A percentile compares a stretch with the other conserved stretches of the same genome.
These are phyloP conservation scores for Sporothrix protearum DNA, from an alignment of 2,329 filamentous ascomycete genomes.

Conservation along the genomic window DNA sequence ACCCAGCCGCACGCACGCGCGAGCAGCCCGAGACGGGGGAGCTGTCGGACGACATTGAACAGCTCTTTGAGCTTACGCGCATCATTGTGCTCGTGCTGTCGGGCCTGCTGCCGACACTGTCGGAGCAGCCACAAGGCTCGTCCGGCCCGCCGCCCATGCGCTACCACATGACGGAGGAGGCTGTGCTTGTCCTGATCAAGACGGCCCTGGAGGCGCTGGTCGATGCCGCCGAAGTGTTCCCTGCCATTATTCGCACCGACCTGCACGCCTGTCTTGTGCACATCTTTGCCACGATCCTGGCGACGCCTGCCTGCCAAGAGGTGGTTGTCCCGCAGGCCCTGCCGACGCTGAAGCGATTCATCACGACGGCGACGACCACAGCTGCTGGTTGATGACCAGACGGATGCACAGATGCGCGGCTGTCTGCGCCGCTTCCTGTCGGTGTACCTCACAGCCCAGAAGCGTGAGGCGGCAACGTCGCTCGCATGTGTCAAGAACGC, in stretches of 20 bases:
- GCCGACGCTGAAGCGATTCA: constrained; percentile 87
- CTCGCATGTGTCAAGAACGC: constrained; percentile 90
- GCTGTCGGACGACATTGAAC: constrained; percentile 93
- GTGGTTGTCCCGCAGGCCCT: constrained; percentile 85
- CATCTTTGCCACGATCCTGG: constrained; percentile 90
- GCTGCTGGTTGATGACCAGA: constrained; percentile 46
- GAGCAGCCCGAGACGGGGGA: constrained; percentile 67
- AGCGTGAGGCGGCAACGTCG: constrained; percentile 69
- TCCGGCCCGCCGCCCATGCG: constrained; percentile 46
- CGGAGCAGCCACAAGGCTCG: constrained; percentile 30
- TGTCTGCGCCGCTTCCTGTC: constrained; percentile 78
- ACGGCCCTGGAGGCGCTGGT: constrained; percentile 83
- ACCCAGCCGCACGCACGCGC: constrained; percentile 77
- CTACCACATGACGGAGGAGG: constrained; percentile 73
- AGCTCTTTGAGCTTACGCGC: constrained; percentile 91
- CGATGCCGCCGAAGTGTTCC: constrained; percentile 92
- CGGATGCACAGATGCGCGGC: constrained; percentile 69
- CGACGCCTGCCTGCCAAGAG: constrained; percentile 81
- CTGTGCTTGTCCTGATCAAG: constrained; percentile 75
- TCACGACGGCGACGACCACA: constrained; percentile 66
- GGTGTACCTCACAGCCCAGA: constrained; percentile 73
- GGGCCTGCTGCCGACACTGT: constrained; percentile 78
- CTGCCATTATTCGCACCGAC: constrained; percentile 92
- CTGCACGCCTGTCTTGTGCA: constrained; percentile 95
- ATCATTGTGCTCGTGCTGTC: constrained; percentile 93